Evolutionary conservation across 2,329 filamentous ascomycete genomes (phyloP), one percentile per base, ranked within the genome.

Genomic region (Orbilia ellipsospora): DNA sequence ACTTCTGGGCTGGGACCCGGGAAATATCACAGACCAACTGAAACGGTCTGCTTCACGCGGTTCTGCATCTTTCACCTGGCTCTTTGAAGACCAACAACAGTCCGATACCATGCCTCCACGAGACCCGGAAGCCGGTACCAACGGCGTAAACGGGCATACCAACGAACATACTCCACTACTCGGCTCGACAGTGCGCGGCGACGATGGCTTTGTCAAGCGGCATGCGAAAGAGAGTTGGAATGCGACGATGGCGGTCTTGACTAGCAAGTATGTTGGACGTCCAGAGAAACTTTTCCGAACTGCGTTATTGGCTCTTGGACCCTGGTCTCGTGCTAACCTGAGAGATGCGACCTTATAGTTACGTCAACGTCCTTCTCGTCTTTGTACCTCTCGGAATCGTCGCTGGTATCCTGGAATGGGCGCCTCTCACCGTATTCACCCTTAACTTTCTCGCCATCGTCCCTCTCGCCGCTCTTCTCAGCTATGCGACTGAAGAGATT

Each of bases 381-480:
- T 89, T 90, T 80, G 92, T 93, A 7, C 91, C 91, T 8, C 82
- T 92, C 50, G 91, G 91, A 76, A 91, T 94, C 77, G 80, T 89
- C 63, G 88, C 90, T 73, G 91, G 90, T 73, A 83, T 84, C 13
- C 79, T 88, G 73, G 83, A 84, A 55, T 91, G 90, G 89, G 85
- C 86, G 80, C 86, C 91, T 0, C 88, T 89, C 10, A 86, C 87
- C 66, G 87, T 93, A 78, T 94, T 94, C 82, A 84, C 88, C 57
- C 86, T 93, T 81, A 94, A 94, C 84, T 93, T 93, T 84, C 87
- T 93, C 78, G 91, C 91, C 79, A 93, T 93, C 78, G 89, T 93
- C 77, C 91, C 91, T 1, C 85, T 93, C 44, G 90, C 90, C 12
- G 88, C 90, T 20, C 86, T 93, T 74, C 84, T 93, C 73, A 91